These are phyloP conservation scores for Lolium rigidum DNA, from an alignment of 176 grass and related monocot species.

Conservation along the genomic window DNA sequence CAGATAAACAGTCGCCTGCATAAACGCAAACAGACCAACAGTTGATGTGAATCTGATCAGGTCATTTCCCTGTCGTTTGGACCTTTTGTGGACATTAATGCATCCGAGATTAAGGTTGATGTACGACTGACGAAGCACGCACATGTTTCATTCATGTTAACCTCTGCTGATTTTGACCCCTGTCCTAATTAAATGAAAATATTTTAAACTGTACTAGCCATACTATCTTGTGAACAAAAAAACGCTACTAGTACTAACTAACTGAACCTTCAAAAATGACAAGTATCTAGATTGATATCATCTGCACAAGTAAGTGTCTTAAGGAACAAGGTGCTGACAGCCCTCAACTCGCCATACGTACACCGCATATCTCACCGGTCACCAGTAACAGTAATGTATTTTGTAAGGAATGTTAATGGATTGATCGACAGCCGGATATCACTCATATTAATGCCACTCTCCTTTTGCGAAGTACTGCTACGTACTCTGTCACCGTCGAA, in stretches of 20 bases:
- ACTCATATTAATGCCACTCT: background rate
- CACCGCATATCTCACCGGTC: background rate
- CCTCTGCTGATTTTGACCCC: conserved; percentile 1
- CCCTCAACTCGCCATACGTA: background rate
- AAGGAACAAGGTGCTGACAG: background rate
- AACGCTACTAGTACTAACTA: background rate
- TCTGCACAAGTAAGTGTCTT: background rate
- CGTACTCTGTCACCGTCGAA: too few species aligned
- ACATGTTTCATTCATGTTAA: background rate
- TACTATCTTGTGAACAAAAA: background rate
- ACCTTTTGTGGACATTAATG: conserved; percentile 13
- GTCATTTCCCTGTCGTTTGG: conserved; percentile 2
- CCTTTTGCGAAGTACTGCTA: background rate
- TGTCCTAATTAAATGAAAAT: conserved; percentile 11
- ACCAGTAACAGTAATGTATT: background rate
- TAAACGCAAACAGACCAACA: background rate
- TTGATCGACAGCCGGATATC: background rate
- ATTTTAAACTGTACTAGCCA: background rate
- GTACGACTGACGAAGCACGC: background rate
- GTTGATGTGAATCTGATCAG: background rate
- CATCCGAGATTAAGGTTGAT: background rate
- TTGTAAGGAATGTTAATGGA: background rate
- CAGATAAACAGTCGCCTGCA: background rate
- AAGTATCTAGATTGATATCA: background rate
- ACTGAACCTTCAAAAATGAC: background rate